These are phyloP conservation scores for Cyberlindnera maclurae DNA, from an alignment of 805 yeast species.

Conservation along the genomic window DNA sequence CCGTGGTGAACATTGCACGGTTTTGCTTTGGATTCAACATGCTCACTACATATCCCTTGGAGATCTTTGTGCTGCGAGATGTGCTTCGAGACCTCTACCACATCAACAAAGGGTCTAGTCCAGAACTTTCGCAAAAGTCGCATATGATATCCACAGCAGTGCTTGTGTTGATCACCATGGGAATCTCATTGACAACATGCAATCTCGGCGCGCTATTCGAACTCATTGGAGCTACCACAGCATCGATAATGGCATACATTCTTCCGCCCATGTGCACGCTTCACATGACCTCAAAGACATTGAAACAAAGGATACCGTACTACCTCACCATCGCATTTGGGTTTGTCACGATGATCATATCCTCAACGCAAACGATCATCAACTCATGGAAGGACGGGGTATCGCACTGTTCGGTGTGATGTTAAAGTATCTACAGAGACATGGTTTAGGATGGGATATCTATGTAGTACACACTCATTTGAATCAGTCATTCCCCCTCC, in stretches of 20 bases:
- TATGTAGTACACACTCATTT: too few relatives aligned
- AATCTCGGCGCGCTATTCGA: conserved; percentile 86
- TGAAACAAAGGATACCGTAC: conserved; percentile 45
- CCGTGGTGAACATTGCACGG: conserved; percentile 76
- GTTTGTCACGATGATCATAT: conserved; percentile 63
- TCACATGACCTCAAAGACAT: conserved; percentile 47
- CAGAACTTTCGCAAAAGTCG: conserved; percentile 36
- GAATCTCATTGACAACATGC: conserved; percentile 72
- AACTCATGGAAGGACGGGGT: conserved; percentile 21
- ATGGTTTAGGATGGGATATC: too few relatives aligned
- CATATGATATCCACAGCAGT: conserved; percentile 62
- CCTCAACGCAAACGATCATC: conserved; percentile 67
- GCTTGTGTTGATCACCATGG: conserved; percentile 63
- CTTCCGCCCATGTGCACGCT: conserved; percentile 82
- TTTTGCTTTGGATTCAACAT: conserved; percentile 87
- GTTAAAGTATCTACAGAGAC: too few relatives aligned
- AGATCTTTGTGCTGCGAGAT: conserved; percentile 84
- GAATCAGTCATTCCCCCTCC: neutral
- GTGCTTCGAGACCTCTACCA: conserved; percentile 61
- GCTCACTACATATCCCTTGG: conserved; percentile 89
- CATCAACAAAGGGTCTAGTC: conserved; percentile 30
- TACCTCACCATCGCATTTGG: conserved; percentile 67
- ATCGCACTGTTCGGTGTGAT: conserved; percentile 16
- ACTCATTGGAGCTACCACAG: conserved; percentile 87
- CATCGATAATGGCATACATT: conserved; percentile 87